Percentiles rank a stretch among this genome's conserved stretches.
These are phyloP conservation scores for Bruguiera gymnorhiza DNA, from an alignment of 345 rosid species.

Conservation along the genomic window DNA sequence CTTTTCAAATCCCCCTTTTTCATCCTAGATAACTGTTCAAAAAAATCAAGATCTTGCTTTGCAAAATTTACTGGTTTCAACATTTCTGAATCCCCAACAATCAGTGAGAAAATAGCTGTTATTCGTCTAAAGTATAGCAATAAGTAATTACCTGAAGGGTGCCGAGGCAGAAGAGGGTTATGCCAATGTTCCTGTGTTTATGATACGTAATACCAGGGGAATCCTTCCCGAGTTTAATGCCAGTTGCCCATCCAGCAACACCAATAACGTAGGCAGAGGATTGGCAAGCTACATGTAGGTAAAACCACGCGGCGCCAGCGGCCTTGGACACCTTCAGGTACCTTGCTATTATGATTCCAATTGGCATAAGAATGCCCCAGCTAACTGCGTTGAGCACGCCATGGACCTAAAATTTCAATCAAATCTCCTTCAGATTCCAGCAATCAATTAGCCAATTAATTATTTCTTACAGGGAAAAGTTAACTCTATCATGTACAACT, in stretches of 20 bases:
- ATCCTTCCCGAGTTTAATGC: conserved; percentile 67
- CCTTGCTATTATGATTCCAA: conserved; percentile 75
- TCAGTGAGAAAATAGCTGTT: not conserved
- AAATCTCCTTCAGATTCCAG: not conserved
- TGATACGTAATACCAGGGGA: conserved; percentile 29
- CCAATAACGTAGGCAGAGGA: conserved; percentile 67
- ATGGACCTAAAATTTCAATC: conserved; percentile 47
- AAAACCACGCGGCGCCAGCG: conserved; percentile 81
- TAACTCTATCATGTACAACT: no score
- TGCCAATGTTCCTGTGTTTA: conserved; percentile 69
- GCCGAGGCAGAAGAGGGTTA: conserved; percentile 53
- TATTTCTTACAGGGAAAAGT: no score
- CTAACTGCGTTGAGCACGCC: conserved; percentile 79
- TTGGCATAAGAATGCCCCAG: conserved; percentile 79
- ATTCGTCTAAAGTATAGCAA: not conserved
- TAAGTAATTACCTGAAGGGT: conserved; percentile 70
- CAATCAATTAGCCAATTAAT: not conserved
- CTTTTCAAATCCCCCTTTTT: no score
- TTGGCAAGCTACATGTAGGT: conserved; percentile 70
- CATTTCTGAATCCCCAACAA: not conserved
- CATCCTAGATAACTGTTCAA: no score
- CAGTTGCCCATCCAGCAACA: conserved; percentile 82
- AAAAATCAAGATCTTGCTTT: no score
- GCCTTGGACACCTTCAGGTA: conserved; percentile 69
- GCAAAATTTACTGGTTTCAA: not conserved